A percentile compares a stretch with the other conserved stretches of the same genome.
These are phyloP conservation scores for Xylaria telfairii DNA, from an alignment of 495 filamentous ascomycete species.

Conservation along the genomic window DNA sequence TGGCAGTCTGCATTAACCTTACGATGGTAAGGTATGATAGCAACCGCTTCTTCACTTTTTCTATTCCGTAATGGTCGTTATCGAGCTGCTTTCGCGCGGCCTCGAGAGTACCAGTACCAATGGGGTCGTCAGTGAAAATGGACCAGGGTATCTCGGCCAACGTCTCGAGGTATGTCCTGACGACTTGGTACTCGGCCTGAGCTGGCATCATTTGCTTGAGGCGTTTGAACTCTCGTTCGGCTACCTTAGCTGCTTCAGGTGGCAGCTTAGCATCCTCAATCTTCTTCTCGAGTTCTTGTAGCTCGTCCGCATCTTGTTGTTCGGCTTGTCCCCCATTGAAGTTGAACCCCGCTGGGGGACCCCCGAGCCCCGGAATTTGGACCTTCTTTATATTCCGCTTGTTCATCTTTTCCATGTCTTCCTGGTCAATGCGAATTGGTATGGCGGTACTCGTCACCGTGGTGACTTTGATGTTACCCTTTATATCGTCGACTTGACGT, in stretches of 20 bases:
- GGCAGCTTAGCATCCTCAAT: slow-evolving; percentile 78
- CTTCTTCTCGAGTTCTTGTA: slow-evolving; percentile 84
- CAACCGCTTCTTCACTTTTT: slow-evolving; percentile 96
- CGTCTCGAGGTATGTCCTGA: slow-evolving; percentile 93
- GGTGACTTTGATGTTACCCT: slow-evolving; percentile 80
- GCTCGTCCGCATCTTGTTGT: slow-evolving; percentile 58
- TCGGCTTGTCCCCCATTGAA: slow-evolving; percentile 45
- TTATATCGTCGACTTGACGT: slow-evolving; percentile 78
- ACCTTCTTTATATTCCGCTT: slow-evolving; percentile 59
- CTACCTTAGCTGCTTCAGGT: slow-evolving; percentile 76
- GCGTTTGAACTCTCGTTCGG: slow-evolving; percentile 84
- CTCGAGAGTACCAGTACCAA: slow-evolving; percentile 80
- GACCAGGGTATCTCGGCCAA: slow-evolving; percentile 95
- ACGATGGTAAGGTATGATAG: slow-evolving; percentile 96
- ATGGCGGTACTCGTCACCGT: slow-evolving; percentile 66
- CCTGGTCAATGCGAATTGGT: slow-evolving; percentile 56
- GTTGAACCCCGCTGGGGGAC: slow-evolving; percentile 57
- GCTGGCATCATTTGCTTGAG: slow-evolving; percentile 93
- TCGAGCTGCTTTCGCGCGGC: slow-evolving; percentile 89
- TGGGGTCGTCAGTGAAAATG: slow-evolving; percentile 81
- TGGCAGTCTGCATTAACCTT: slow-evolving; percentile 88
- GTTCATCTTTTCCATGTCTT: slow-evolving; percentile 48
- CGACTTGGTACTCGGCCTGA: slow-evolving; percentile 94
- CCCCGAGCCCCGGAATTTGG: slow-evolving; percentile 48
- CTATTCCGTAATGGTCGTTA: slow-evolving; percentile 94